phyloP scores from a whole-genome alignment of 169 alveolate species.

The Plasmodium blacklocki region DNA sequence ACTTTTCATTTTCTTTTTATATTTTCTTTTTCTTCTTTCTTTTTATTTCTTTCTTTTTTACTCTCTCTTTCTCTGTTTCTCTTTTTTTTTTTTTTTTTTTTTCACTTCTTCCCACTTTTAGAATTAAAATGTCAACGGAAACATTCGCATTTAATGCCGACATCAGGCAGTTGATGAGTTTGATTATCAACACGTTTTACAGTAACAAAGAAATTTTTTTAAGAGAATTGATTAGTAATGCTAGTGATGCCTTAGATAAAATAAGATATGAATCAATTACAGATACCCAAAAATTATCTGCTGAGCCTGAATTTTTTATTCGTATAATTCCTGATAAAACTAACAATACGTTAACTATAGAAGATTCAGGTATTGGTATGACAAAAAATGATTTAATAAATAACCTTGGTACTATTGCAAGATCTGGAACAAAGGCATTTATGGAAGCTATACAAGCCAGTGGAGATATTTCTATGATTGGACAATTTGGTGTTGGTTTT shows the following conservation, averaged over 20 bases:
- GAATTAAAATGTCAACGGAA: conserved; percentile 84
- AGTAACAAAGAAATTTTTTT: conserved; percentile 99
- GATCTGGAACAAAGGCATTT: conserved; percentile 99
- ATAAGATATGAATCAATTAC: conserved; percentile 98
- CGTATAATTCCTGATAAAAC: conserved; percentile 97
- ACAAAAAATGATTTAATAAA: conserved; percentile 97
- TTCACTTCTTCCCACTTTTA: not conserved
- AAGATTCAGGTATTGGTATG: conserved; percentile 99
- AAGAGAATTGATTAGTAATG: conserved; percentile 99
- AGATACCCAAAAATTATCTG: conserved; percentile 94
- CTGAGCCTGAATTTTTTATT: conserved; percentile 95
- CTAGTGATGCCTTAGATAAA: conserved; percentile 99
- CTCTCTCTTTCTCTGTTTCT: not conserved
- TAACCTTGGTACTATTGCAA: conserved; percentile 99
- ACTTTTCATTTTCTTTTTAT: too few species aligned
- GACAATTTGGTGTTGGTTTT: conserved; percentile 99
- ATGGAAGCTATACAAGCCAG: conserved; percentile 98
- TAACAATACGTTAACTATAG: conserved; percentile 95
- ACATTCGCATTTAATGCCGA: conserved; percentile 99
- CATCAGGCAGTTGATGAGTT: conserved; percentile 97
- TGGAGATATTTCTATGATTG: conserved; percentile 99
- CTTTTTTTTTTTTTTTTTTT: not conserved
- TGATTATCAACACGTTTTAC: conserved; percentile 99
- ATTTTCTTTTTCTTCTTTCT: not conserved
- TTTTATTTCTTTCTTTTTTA: too few species aligned